Conservation (phyloP, 768 basidiomycete genomes). For the Vishniacozyma victoriae region DNA sequence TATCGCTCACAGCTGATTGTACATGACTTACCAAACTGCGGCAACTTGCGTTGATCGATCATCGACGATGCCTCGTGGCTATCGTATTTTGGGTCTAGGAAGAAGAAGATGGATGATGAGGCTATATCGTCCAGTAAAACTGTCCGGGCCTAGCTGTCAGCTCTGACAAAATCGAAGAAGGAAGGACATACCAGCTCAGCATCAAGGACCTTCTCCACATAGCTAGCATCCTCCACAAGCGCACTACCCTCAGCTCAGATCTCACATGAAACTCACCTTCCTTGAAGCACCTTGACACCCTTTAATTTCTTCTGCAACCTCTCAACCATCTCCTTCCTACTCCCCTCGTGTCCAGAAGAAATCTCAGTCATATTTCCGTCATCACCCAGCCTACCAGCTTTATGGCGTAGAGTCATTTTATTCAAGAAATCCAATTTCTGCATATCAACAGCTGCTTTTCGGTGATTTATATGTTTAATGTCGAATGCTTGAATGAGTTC, state of each 20-base stretch:
- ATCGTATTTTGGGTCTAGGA: conserved; percentile 60
- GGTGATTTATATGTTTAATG: conserved; percentile 66
- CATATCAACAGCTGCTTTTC: conserved; percentile 73
- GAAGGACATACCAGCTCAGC: conserved; percentile 45
- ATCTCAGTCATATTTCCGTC: conserved; percentile 20
- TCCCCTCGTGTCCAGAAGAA: conserved; percentile 13
- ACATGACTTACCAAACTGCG: conserved; percentile 55
- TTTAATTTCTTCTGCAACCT: conserved; percentile 48
- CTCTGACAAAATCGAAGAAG: neutral
- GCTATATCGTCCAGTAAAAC: conserved; percentile 61
- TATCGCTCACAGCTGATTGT: conserved; percentile 37
- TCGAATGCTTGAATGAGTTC: conserved; percentile 77
- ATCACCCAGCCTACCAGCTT: conserved; percentile 54
- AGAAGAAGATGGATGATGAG: conserved; percentile 66
- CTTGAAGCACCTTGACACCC: conserved; percentile 31
- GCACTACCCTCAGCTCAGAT: conserved; percentile 11
- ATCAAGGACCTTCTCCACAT: conserved; percentile 61
- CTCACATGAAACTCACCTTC: conserved; percentile 18
- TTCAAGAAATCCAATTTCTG: conserved; percentile 80
- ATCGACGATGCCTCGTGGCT: conserved; percentile 61
- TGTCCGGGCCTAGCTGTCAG: conserved; percentile 20
- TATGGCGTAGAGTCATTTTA: conserved; percentile 69
- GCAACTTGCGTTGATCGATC: too few species aligned
- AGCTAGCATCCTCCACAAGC: conserved; percentile 46
- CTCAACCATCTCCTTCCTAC: conserved; percentile 54